Percentiles rank a stretch among this genome's conserved stretches.
These are phyloP conservation scores for Trichoderma sp. DNA, from an alignment of 2,329 filamentous ascomycete genomes.

Conservation along the genomic window DNA sequence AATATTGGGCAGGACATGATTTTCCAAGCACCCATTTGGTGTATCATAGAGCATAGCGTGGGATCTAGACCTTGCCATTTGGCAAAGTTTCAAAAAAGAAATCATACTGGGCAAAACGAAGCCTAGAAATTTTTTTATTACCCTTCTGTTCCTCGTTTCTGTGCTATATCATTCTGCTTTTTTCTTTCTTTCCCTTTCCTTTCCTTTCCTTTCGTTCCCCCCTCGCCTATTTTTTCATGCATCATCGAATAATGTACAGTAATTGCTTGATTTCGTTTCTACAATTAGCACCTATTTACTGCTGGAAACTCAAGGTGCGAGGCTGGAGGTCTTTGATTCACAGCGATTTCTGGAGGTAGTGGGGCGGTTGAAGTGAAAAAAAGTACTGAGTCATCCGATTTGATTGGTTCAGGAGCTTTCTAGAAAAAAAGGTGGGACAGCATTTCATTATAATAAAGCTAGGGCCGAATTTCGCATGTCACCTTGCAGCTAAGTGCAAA, in stretches of 20 bases:
- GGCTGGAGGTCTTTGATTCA: neutral
- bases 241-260: too few species aligned
- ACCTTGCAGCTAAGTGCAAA: neutral
- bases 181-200: neutral
- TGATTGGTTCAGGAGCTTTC: neutral
- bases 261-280: neutral
- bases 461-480: neutral
- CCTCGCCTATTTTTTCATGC: too few species aligned
- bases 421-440: slow-evolving; percentile 3
- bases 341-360: neutral
- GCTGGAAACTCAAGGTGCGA: neutral
- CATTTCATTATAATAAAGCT: slow-evolving; percentile 3
- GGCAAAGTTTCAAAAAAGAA: neutral
- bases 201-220: too few species aligned
- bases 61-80: neutral
- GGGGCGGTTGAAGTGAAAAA: neutral
- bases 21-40: neutral
- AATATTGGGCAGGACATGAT: neutral
- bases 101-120: neutral
- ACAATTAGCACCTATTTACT: neutral
- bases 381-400: neutral
- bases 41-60: slow-evolving; percentile 3
- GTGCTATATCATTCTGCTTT: neutral
- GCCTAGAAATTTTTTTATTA: neutral
- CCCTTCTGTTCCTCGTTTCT: neutral